A percentile compares a stretch with the other conserved stretches of the same genome.
These are phyloP conservation scores for Lactarius sp. DNA, from an alignment of 768 basidiomycete genomes.

Conservation along the genomic window DNA sequence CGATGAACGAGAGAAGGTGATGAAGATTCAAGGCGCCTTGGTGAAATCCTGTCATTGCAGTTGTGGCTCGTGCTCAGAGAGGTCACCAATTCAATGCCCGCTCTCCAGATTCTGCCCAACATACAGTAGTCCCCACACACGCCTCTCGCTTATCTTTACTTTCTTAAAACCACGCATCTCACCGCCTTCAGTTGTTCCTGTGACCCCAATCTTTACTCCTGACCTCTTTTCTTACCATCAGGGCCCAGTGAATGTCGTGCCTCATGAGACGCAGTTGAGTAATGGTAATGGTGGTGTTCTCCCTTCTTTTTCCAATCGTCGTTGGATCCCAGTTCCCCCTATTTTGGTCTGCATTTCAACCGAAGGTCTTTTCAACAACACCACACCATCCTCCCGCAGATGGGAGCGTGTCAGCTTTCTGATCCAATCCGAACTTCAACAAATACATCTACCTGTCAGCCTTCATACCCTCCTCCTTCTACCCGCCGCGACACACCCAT, in stretches of 20 bases:
- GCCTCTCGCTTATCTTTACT: neutral
- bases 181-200: no score
- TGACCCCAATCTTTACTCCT: neutral
- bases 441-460: neutral
- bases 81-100: conserved; percentile 14
- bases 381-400: no score
- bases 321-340: neutral
- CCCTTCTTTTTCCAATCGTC: neutral
- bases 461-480: neutral
- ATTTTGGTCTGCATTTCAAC: neutral
- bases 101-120: neutral
- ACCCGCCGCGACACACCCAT: neutral
- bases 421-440: neutral
- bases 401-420: neutral
- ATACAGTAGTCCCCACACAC: no score
- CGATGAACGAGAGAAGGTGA: neutral
- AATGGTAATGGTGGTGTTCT: neutral
- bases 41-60: no score
- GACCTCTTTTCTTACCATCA: neutral
- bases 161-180: no score
- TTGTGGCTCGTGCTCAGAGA: no score
- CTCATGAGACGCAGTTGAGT: neutral
- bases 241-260: neutral
- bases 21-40: neutral
- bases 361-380: neutral